These are phyloP conservation scores for Neurospora sp. DNA, from an alignment of 495 filamentous ascomycete genomes.

Conservation along the genomic window DNA sequence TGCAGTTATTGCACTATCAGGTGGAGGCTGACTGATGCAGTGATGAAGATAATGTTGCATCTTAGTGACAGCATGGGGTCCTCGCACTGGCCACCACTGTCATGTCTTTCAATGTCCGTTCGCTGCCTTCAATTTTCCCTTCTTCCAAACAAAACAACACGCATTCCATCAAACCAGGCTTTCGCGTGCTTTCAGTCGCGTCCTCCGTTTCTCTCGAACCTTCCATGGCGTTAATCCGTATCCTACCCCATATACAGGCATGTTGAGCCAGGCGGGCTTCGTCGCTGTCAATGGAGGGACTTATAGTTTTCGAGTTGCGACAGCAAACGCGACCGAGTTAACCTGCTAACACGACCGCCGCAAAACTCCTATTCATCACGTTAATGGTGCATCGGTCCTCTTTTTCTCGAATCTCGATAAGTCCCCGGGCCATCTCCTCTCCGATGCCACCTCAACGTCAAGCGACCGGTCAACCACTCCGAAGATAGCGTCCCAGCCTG, in stretches of 20 bases:
- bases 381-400: neutral
- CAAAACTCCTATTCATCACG: fast-evolving
- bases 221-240: neutral
- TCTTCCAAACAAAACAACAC: neutral
- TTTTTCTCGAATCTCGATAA: neutral
- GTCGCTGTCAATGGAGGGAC: neutral
- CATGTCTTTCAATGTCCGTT: neutral
- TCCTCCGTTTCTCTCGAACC: neutral
- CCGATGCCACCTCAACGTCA: neutral
- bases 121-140: neutral
- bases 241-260: neutral
- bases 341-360: fast-evolving
- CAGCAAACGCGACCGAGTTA: neutral
- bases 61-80: neutral
- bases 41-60: neutral
- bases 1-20: neutral
- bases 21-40: neutral
- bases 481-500: neutral
- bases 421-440: neutral
- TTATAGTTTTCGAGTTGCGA: neutral
- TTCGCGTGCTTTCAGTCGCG: neutral
- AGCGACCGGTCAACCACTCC: neutral
- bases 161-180: neutral
- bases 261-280: neutral
- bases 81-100: neutral